These are phyloP conservation scores for Cordyceps pruinosa DNA, from an alignment of 2,329 filamentous ascomycete genomes.

Conservation along the genomic window DNA sequence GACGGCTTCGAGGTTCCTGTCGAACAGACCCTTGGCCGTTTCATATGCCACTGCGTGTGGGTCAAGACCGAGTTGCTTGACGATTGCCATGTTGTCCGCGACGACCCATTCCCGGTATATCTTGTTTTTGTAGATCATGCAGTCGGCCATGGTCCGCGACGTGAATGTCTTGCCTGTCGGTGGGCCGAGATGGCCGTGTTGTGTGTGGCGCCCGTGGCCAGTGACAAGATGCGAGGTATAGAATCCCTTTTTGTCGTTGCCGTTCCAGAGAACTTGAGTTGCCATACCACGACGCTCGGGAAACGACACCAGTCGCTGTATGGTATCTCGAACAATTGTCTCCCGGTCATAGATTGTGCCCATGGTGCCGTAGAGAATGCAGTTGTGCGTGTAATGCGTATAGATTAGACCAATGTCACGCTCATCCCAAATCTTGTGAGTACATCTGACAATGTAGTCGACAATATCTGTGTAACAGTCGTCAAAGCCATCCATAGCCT, in stretches of 20 bases:
- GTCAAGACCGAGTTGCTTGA: slow-evolving; percentile 5
- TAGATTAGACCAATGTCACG: slow-evolving; percentile 9
- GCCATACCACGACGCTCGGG: slow-evolving; percentile 2
- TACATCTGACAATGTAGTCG: slow-evolving; percentile 10
- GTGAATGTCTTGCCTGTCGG: background rate
- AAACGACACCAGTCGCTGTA: slow-evolving; percentile 6
- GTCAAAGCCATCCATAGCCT: slow-evolving; percentile 7
- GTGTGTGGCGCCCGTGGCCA: background rate
- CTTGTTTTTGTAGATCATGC: slow-evolving; percentile 7
- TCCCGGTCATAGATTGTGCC: slow-evolving; percentile 6
- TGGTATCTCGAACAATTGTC: slow-evolving; percentile 5
- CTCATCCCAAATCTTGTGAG: slow-evolving; percentile 7
- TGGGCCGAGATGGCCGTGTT: slow-evolving; percentile 1
- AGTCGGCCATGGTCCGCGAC: slow-evolving; percentile 4
- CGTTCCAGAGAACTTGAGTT: slow-evolving; percentile 1
- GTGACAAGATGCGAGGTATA: slow-evolving; percentile 10
- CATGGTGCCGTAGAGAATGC: slow-evolving; percentile 8
- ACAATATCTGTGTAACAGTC: slow-evolving; percentile 8
- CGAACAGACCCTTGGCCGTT: background rate
- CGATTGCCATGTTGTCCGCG: slow-evolving; percentile 5
- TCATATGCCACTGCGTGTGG: background rate
- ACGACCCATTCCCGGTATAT: slow-evolving; percentile 10
- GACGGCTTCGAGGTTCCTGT: background rate
- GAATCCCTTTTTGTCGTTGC: background rate
- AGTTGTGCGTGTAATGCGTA: slow-evolving; percentile 9